Conservation (phyloP, 305 asterid genomes). For the Fraxinus sp. region DNA sequence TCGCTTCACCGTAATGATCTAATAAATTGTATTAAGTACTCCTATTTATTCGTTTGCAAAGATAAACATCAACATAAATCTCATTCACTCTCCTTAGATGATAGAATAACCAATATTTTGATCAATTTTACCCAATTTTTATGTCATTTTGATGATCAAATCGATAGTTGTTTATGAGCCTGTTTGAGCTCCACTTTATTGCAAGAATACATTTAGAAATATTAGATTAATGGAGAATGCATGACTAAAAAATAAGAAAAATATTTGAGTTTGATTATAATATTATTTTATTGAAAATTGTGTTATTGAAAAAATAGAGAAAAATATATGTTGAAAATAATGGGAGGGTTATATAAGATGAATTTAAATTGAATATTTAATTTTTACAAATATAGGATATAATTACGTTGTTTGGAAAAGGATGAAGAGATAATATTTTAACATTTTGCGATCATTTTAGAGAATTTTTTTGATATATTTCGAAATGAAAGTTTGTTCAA, state of each 20-base stretch:
- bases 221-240: no score
- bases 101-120: neutral
- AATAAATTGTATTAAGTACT: neutral
- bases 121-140: neutral
- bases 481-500: neutral
- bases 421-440: neutral
- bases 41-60: neutral
- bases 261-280: no score
- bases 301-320: no score
- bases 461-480: neutral
- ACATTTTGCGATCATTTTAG: neutral
- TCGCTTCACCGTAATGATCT: neutral
- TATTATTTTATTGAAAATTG: no score
- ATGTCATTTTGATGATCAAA: no score
- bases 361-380: neutral
- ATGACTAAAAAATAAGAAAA: no score
- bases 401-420: neutral
- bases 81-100: neutral
- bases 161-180: neutral
- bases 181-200: neutral
- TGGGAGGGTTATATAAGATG: no score
- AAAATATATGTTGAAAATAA: no score
- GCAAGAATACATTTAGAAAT: no score
- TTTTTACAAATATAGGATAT: neutral
- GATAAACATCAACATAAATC: neutral